Conservation (phyloP, 169 alveolate species). For the Theileria orientalis region DNA sequence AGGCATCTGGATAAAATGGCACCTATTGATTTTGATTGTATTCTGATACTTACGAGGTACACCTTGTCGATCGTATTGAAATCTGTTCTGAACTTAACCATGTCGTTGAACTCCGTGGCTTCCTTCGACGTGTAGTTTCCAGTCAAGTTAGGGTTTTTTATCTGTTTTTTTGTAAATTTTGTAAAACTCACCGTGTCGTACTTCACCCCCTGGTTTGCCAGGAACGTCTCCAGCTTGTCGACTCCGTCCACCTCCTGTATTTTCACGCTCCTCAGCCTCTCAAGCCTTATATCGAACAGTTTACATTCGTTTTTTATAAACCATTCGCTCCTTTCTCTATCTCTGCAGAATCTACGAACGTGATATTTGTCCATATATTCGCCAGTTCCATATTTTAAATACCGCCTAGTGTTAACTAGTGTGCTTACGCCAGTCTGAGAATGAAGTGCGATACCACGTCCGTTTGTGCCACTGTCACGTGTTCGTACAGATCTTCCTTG, state of each 20-base stretch:
- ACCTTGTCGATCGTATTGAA: constrained; percentile 51
- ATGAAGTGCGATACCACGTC: constrained; percentile 76
- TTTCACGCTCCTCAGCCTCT: constrained; percentile 63
- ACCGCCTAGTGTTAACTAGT: background rate
- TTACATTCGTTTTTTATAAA: constrained; percentile 76
- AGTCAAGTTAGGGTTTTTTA: constrained; percentile 18
- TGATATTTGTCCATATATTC: constrained; percentile 1
- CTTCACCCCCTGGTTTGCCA: constrained; percentile 66
- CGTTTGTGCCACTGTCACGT: constrained; percentile 68
- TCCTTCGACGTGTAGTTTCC: constrained; percentile 23
- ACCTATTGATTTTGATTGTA: constrained; percentile 57
- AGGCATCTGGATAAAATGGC: constrained; percentile 79
- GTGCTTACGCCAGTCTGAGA: constrained; percentile 72
- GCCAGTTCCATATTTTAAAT: too few relatives aligned
- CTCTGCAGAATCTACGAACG: constrained; percentile 61
- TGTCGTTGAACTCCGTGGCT: constrained; percentile 34
- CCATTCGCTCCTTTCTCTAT: constrained; percentile 83
- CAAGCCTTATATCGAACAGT: constrained; percentile 73
- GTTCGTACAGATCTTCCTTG: constrained; percentile 64
- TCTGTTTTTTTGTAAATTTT: background rate
- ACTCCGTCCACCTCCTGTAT: constrained; percentile 67
- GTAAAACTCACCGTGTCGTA: constrained; percentile 48
- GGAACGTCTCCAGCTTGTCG: constrained; percentile 69
- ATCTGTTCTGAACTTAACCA: constrained; percentile 42
- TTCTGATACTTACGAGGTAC: constrained; percentile 58